Conservation (phyloP, 306 rosid genomes). For the Castanospermum australe region DNA sequence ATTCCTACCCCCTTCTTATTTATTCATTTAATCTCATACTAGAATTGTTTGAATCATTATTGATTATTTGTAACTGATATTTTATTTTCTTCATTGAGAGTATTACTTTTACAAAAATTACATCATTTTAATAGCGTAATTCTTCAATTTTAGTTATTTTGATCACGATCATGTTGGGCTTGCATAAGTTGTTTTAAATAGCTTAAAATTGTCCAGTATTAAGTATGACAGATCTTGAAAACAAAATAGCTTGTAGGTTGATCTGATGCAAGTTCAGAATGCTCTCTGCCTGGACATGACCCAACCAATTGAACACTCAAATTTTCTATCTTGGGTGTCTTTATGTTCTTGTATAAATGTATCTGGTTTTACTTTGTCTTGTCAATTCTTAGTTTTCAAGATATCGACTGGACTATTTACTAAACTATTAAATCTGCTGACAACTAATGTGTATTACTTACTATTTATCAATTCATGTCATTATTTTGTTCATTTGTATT, state of each 20-base stretch:
- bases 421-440: background rate
- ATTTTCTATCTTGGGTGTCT: background rate
- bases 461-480: background rate
- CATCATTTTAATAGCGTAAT: background rate
- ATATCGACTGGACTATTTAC: background rate
- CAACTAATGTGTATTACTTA: background rate
- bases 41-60: background rate
- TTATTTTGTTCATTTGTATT: conserved; percentile 23
- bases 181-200: background rate
- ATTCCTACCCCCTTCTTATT: background rate
- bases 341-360: background rate
- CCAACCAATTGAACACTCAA: background rate
- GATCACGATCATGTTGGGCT: background rate
- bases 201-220: background rate
- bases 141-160: background rate
- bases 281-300: conserved; percentile 7
- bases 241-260: background rate
- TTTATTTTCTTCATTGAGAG: background rate
- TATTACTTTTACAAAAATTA: background rate
- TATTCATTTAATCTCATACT: background rate
- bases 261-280: conserved; percentile 1
- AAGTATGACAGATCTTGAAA: background rate
- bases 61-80: background rate
- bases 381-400: background rate
- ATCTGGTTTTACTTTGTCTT: conserved; percentile 5